A percentile compares a stretch with the other conserved stretches of the same genome.
These are phyloP conservation scores for Takashimella tepidaria DNA, from an alignment of 1,284 basidiomycete species.

Conservation along the genomic window DNA sequence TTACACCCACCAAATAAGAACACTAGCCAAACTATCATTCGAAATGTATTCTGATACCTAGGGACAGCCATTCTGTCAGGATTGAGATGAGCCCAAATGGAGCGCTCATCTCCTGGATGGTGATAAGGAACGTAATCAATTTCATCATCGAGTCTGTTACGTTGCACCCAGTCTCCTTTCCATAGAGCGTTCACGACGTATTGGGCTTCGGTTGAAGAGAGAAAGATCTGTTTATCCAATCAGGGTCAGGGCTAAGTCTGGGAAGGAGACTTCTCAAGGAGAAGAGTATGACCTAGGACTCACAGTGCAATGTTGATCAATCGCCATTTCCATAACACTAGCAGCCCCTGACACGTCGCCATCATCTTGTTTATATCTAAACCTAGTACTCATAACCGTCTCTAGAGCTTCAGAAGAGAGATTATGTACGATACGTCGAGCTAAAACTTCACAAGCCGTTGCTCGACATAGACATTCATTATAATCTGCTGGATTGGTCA, in stretches of 20 bases:
- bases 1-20: constrained; percentile 57
- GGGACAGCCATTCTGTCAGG: constrained; percentile 80
- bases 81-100: constrained; percentile 67
- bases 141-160: constrained; percentile 56
- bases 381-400: constrained; percentile 66
- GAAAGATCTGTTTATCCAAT: constrained; percentile 63
- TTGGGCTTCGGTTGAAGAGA: constrained; percentile 82
- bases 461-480: constrained; percentile 80
- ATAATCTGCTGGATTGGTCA: constrained; percentile 60
- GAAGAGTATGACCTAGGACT: no score
- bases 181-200: constrained; percentile 60
- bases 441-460: constrained; percentile 79
- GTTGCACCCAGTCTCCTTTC: constrained; percentile 74
- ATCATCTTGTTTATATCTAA: constrained; percentile 65
- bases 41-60: constrained; percentile 53
- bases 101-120: constrained; percentile 38
- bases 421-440: constrained; percentile 70
- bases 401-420: constrained; percentile 60
- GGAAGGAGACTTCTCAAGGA: no score
- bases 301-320: constrained; percentile 60
- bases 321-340: constrained; percentile 73
- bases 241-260: neutral
- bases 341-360: constrained; percentile 68
- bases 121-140: constrained; percentile 49
- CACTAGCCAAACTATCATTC: constrained; percentile 68